phyloP scores from a whole-genome alignment of 805 yeast species.

The Candida arabinofermentans region DNA sequence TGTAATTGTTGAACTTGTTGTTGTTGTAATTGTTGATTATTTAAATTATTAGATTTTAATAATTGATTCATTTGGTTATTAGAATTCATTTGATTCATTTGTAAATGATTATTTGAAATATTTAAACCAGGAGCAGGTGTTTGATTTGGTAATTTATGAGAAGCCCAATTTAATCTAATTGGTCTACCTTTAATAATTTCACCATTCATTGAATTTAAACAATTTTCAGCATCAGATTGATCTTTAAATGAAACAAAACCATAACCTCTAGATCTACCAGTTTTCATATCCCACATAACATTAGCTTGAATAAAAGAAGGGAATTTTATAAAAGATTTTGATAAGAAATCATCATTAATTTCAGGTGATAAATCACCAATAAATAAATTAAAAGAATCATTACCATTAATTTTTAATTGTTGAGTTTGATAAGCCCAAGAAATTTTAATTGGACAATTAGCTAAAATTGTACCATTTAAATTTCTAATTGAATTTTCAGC shows the following conservation, averaged over 20 bases:
- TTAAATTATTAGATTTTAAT: background rate
- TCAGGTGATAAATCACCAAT: conserved; percentile 85
- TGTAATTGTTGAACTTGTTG: conserved; percentile 1
- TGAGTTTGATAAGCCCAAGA: conserved; percentile 86
- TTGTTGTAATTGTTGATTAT: conserved; percentile 22
- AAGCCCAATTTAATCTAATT: conserved; percentile 86
- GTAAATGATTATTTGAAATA: conserved; percentile 6
- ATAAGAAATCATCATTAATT: conserved; percentile 71
- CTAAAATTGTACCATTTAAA: conserved; percentile 53
- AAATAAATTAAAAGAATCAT: conserved; percentile 63
- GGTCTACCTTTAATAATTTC: conserved; percentile 67
- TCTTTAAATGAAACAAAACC: conserved; percentile 79
- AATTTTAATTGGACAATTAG: conserved; percentile 54
- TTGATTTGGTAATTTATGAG: conserved; percentile 52
- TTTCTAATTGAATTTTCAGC: conserved; percentile 63
- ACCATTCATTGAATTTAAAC: conserved; percentile 73
- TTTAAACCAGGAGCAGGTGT: conserved; percentile 16
- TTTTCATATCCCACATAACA: conserved; percentile 97
- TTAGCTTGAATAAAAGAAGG: conserved; percentile 73
- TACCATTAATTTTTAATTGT: conserved; percentile 44
- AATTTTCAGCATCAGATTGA: conserved; percentile 67
- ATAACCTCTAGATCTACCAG: conserved; percentile 87
- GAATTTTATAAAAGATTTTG: conserved; percentile 51
- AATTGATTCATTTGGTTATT: background rate
- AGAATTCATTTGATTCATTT: background rate